Evolutionary conservation across 192 early-diverging fungal genomes (phyloP), one percentile per base, ranked within the genome.

Genomic region (Rhizophagus prolifer): DNA sequence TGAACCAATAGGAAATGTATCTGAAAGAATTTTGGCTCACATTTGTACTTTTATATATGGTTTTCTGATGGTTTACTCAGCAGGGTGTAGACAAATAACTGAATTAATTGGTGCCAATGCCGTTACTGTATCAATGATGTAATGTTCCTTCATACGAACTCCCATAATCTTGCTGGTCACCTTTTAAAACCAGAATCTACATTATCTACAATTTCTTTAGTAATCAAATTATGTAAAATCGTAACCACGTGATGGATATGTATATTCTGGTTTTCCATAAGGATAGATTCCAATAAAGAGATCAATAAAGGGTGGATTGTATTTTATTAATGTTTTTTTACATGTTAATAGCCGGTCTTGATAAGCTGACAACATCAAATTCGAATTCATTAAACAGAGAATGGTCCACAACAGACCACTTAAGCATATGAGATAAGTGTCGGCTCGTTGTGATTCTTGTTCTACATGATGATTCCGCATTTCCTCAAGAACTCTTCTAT

Each of bases 401-500:
- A n/a, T n/a, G n/a, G n/a, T n/a, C n/a, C n/a, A n/a, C n/a, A n/a
- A n/a, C n/a, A n/a, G 72, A 74, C 72, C 72, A 74, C 31, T 58
- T 74, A 38, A 74, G 72, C 58, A 74, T 74, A 38, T 60, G 16
- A 61, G 72, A 74, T 61, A 74, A 74, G 58, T 74, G 72, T 61
- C 34, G 50, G 58, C 58, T 61, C 58, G 25, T 74, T 74, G 72
- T 59, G 72, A 74, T 74, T 74, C 58, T 38, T 30, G 28, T 61
- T 61, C 36, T 36, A 61, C 10, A 14, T 74, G 44, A 61, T 74
- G 54, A 61, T 62, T 74, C n/a, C n/a, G 2, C 72, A 74, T 74
- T 61, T 74, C 72, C 38, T 74, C 72, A 74, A 74, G 72, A 36
- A 61, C 58, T 74, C 59, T 74, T 31, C 72, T 74, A 61, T 74